Evolutionary conservation across 2,329 filamentous ascomycete species (phyloP).

Genomic region (Monosporascus sp.): DNA sequence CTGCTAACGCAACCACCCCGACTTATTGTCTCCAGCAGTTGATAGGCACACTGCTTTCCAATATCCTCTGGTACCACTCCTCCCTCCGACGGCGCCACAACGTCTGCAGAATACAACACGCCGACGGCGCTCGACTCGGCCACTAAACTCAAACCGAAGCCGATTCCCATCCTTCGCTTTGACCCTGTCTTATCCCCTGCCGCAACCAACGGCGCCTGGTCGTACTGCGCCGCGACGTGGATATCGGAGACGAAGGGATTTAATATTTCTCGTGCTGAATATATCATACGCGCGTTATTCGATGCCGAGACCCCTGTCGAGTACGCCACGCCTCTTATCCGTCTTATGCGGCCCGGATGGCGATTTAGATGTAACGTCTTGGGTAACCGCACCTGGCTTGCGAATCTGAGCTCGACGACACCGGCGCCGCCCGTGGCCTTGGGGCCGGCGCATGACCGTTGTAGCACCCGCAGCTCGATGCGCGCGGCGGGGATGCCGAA

Average conservation of each 20-base stretch:
- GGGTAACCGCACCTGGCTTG: slow-evolving; percentile 85
- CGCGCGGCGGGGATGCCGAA: slow-evolving; percentile 79
- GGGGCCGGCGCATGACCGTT: slow-evolving; percentile 70
- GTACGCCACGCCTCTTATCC: slow-evolving; percentile 89
- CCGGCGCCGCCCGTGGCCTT: slow-evolving; percentile 78
- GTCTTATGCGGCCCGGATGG: slow-evolving; percentile 77
- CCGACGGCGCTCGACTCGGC: slow-evolving; percentile 82
- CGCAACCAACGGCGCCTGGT: slow-evolving; percentile 54
- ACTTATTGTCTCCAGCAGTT: slow-evolving; percentile 77
- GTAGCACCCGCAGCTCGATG: slow-evolving; percentile 79
- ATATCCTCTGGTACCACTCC: slow-evolving; percentile 86
- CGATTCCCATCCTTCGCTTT: slow-evolving; percentile 70
- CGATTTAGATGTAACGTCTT: slow-evolving; percentile 88
- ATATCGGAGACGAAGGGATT: slow-evolving; percentile 85
- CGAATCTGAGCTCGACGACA: slow-evolving; percentile 89
- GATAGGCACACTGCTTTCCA: slow-evolving; percentile 80
- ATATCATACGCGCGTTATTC: slow-evolving; percentile 94
- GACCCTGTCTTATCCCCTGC: slow-evolving; percentile 47
- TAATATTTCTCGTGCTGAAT: slow-evolving; percentile 77
- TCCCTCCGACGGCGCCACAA: slow-evolving; percentile 67
- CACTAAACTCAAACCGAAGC: slow-evolving; percentile 85
- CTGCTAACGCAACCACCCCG: slow-evolving; percentile 76
- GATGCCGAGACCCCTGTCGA: slow-evolving; percentile 85
- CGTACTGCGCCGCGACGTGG: slow-evolving; percentile 79
- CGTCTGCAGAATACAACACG: slow-evolving; percentile 82